Conservation (phyloP, 106 monocot genomes). For the Hemerocallis citrina region DNA sequence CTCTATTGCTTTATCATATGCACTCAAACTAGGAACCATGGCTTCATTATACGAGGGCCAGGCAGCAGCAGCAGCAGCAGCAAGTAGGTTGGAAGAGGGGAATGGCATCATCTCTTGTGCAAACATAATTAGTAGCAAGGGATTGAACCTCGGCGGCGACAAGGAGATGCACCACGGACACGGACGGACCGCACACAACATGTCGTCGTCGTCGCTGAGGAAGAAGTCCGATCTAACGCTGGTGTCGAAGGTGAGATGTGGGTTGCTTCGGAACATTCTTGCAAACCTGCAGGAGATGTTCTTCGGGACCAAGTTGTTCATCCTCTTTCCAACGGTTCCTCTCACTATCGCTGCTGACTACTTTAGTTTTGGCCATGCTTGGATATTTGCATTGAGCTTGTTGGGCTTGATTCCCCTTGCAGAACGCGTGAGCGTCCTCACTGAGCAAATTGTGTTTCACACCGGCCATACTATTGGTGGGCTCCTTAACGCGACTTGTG, state of each 20-base stretch:
- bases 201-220: slow-evolving; percentile 56
- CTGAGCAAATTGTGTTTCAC: slow-evolving; percentile 25
- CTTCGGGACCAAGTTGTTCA: slow-evolving; percentile 80
- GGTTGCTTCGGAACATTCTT: slow-evolving; percentile 32
- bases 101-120: too few species aligned
- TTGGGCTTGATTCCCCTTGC: slow-evolving; percentile 43
- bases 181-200: slow-evolving; percentile 55
- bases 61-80: too few species aligned
- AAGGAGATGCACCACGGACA: slow-evolving; percentile 22
- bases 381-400: slow-evolving; percentile 41
- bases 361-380: slow-evolving; percentile 42
- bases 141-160: too few species aligned
- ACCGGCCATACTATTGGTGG: too few species aligned
- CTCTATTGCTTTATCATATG: too few species aligned
- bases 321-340: slow-evolving; percentile 72
- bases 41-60: too few species aligned
- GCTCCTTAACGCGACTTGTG: too few species aligned
- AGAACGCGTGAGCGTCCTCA: slow-evolving; percentile 47
- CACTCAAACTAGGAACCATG: too few species aligned
- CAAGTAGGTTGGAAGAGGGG: too few species aligned
- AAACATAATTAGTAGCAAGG: too few species aligned
- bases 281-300: slow-evolving; percentile 82
- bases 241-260: slow-evolving; percentile 41
- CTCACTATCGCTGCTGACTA: slow-evolving; percentile 50
- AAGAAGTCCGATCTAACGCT: slow-evolving; percentile 50